phyloP scores from a whole-genome alignment of 2,329 filamentous ascomycete species.

The Claviceps sp. region DNA sequence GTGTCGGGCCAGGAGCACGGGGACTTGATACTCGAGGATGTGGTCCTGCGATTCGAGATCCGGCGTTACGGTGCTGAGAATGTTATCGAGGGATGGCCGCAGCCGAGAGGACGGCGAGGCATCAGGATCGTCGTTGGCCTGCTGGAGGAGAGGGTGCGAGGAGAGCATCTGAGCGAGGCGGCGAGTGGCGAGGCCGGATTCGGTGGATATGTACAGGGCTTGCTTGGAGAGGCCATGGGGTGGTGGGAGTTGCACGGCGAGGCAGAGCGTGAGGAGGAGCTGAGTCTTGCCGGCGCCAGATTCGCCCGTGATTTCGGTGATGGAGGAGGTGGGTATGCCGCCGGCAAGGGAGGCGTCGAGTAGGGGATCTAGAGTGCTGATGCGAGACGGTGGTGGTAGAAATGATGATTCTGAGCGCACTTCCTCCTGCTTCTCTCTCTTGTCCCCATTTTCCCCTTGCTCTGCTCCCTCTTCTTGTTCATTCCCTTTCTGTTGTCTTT shows the following conservation, averaged over 20 bases:
- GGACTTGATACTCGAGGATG: constrained; percentile 84
- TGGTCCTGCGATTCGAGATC: constrained; percentile 94
- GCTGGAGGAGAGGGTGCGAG: constrained; percentile 46
- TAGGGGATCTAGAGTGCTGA: constrained; percentile 67
- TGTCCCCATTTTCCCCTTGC: not conserved
- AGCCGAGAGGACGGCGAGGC: constrained; percentile 5
- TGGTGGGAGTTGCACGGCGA: constrained; percentile 68
- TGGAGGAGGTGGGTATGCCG: constrained; percentile 65
- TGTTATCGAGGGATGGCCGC: constrained; percentile 54
- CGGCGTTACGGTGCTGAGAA: constrained; percentile 70
- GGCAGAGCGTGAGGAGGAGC: constrained; percentile 70
- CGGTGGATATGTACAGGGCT: constrained; percentile 90
- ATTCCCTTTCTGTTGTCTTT: not conserved
- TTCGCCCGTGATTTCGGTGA: constrained; percentile 87
- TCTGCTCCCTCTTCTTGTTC: not conserved
- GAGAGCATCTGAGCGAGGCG: constrained; percentile 69
- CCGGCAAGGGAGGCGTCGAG: constrained; percentile 62
- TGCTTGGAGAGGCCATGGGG: constrained; percentile 57
- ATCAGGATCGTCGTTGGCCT: constrained; percentile 8
- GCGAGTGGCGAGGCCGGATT: constrained; percentile 68
- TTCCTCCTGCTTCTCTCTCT: not conserved
- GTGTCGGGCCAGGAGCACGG: constrained; percentile 64
- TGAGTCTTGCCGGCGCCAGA: constrained; percentile 94
- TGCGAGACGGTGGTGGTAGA: constrained; percentile 16
- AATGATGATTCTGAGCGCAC: not conserved